phyloP scores from a whole-genome alignment of 495 filamentous ascomycete genomes.

The Pseudomonodictys pantanalensis region DNA sequence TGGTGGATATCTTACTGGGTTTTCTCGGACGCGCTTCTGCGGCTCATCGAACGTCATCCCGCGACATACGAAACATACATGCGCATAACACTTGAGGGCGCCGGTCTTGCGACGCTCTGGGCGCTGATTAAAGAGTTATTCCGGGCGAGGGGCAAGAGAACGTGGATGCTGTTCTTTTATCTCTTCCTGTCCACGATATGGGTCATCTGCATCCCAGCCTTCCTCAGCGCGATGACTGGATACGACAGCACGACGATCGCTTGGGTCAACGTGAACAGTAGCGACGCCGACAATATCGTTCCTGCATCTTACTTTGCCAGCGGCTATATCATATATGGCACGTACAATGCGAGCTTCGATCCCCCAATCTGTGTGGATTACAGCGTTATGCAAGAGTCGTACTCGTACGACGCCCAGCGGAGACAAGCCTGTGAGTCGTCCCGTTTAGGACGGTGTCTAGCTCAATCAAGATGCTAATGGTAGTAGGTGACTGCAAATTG shows the following conservation, averaged over 20 bases:
- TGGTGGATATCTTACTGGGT: conserved; percentile 15
- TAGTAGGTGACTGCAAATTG: not conserved
- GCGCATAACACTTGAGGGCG: conserved; percentile 1
- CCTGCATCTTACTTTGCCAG: not conserved
- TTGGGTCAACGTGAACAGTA: conserved; percentile 1
- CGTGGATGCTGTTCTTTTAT: conserved; percentile 14
- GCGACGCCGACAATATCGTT: conserved; percentile 10
- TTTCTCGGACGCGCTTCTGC: conserved; percentile 12
- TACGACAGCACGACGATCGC: conserved; percentile 13
- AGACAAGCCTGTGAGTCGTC: not conserved
- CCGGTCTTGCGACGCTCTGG: not conserved
- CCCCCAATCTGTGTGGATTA: not conserved
- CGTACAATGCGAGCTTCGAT: not conserved
- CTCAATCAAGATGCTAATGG: not conserved
- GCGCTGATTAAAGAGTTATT: conserved; percentile 12
- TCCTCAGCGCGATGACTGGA: conserved; percentile 20
- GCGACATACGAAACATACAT: conserved; percentile 15
- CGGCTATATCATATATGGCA: not conserved
- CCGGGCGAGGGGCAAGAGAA: conserved; percentile 2
- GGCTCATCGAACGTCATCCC: conserved; percentile 22
- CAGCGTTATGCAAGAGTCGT: not conserved
- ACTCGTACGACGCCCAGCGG: not conserved
- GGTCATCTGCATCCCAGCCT: conserved; percentile 1
- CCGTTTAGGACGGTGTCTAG: not conserved
- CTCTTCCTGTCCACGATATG: conserved; percentile 14